phyloP scores from a whole-genome alignment of 2,329 filamentous ascomycete genomes.

The Talaromyces sp. region DNA sequence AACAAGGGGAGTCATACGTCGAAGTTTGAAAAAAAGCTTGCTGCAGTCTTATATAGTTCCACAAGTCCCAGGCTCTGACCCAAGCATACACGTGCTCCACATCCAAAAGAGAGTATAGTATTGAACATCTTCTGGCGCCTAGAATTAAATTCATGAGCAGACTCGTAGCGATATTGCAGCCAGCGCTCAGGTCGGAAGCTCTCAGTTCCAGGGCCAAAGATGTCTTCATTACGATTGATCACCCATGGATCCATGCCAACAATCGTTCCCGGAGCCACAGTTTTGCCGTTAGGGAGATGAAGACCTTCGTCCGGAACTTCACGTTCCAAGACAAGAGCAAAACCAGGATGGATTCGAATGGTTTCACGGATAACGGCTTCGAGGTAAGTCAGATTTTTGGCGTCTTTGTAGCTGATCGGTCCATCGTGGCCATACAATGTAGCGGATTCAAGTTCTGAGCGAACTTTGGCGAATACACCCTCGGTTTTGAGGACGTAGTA shows the following conservation, averaged over 20 bases:
- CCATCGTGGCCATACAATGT: slow-evolving; percentile 15
- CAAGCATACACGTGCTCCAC: slow-evolving; percentile 22
- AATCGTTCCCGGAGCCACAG: slow-evolving; percentile 24
- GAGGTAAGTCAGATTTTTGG: slow-evolving; percentile 16
- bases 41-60: slow-evolving; percentile 25
- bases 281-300: slow-evolving; percentile 20
- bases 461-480: slow-evolving; percentile 24
- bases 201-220: slow-evolving; percentile 26
- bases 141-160: slow-evolving; percentile 16
- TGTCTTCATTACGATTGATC: slow-evolving; percentile 22
- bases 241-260: slow-evolving; percentile 30
- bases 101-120: slow-evolving; percentile 24
- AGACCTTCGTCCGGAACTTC: slow-evolving; percentile 18
- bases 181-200: slow-evolving; percentile 30
- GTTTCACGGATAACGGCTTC: slow-evolving; percentile 20
- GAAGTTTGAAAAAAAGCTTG: slow-evolving; percentile 41
- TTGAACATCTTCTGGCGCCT: slow-evolving; percentile 24
- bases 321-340: slow-evolving; percentile 20
- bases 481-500: slow-evolving; percentile 32
- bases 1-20: slow-evolving; percentile 31
- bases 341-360: slow-evolving; percentile 20
- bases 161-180: slow-evolving; percentile 22
- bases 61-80: slow-evolving; percentile 22
- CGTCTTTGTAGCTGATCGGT: slow-evolving; percentile 16
- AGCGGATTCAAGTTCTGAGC: slow-evolving; percentile 24